Conservation (phyloP, 2,329 filamentous ascomycete species). For the Cordyceps cateniannulata region DNA sequence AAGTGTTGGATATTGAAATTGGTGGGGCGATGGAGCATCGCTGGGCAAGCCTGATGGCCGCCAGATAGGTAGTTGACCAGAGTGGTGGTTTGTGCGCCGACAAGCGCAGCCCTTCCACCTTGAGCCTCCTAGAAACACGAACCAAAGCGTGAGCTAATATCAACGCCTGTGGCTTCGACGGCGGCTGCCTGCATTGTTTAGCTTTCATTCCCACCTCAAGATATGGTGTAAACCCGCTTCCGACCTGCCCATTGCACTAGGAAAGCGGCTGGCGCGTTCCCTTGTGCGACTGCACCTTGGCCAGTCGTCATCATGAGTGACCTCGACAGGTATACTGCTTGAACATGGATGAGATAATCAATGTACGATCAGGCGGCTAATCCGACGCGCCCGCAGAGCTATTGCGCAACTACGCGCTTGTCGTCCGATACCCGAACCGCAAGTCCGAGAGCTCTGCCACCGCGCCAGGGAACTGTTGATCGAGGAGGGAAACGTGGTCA, state of each 20-base stretch:
- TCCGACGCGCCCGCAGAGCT: constrained; percentile 50
- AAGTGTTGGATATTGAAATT: not conserved
- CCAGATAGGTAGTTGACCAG: too few relatives aligned
- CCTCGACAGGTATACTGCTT: constrained; percentile 67
- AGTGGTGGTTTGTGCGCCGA: constrained; percentile 3
- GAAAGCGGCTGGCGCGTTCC: constrained; percentile 18
- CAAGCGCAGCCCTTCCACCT: not conserved
- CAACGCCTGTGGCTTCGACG: not conserved
- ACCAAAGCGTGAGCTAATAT: not conserved
- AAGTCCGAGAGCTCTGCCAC: constrained; percentile 95
- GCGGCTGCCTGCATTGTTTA: not conserved
- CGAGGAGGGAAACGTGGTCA: constrained; percentile 95
- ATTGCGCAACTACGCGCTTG: constrained; percentile 94
- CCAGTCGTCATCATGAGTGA: constrained; percentile 65
- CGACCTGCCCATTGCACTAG: not conserved
- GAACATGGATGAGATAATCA: not conserved
- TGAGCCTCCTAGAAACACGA: not conserved
- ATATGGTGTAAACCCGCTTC: not conserved
- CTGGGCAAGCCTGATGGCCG: not conserved
- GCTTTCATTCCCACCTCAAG: not conserved
- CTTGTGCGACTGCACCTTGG: constrained; percentile 16
- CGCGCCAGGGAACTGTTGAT: constrained; percentile 94
- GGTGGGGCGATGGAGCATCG: constrained; percentile 10
- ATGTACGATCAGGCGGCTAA: not conserved
- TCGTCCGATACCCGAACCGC: constrained; percentile 87